Evolutionary conservation across 495 filamentous ascomycete genomes (phyloP).

Genomic region (Trichoderma asperelloides): DNA sequence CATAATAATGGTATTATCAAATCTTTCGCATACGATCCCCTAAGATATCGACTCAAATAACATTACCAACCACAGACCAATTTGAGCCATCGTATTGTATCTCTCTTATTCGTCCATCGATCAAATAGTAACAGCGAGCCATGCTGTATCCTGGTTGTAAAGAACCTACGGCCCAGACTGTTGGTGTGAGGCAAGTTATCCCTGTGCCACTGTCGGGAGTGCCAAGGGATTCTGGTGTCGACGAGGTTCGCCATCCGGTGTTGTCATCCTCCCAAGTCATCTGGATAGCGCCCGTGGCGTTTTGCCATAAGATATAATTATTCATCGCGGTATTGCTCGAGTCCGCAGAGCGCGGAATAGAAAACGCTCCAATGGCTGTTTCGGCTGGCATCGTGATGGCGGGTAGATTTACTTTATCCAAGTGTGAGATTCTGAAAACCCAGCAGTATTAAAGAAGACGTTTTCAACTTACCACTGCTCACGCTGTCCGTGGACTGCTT

Average conservation of each 20-base stretch:
- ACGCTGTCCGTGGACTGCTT: background rate
- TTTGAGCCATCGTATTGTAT: conserved; percentile 1
- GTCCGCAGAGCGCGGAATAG: background rate
- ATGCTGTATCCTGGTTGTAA: background rate
- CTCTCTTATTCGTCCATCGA: background rate
- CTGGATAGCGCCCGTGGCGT: background rate
- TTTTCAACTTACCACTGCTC: background rate
- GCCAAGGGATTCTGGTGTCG: background rate
- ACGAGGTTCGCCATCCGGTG: background rate
- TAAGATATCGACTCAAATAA: background rate
- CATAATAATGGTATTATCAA: no score
- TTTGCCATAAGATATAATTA: background rate
- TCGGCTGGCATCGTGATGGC: background rate
- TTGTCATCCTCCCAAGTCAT: background rate
- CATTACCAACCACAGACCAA: background rate
- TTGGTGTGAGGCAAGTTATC: background rate
- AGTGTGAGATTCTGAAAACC: background rate
- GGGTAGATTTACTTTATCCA: background rate
- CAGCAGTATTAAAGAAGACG: background rate
- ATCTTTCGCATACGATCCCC: background rate
- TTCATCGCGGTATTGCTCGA: background rate
- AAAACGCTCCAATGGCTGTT: background rate
- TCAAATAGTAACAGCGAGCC: background rate
- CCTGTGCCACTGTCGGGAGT: background rate
- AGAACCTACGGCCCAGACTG: background rate